phyloP scores from a whole-genome alignment of 2,329 filamentous ascomycete genomes.

The Cladosporium velox region DNA sequence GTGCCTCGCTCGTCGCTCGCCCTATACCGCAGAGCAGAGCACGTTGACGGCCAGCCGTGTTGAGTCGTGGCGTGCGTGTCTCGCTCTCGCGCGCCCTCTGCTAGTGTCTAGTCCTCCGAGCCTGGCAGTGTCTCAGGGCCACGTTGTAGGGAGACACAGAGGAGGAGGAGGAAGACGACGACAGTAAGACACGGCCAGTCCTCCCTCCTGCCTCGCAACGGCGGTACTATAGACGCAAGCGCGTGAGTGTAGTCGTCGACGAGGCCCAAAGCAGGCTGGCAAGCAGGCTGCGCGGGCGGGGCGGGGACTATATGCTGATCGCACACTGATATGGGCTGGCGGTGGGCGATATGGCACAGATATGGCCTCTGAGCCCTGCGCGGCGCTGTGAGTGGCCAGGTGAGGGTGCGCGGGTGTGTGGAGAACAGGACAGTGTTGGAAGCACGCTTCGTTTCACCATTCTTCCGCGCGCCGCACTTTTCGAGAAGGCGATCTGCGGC shows the following conservation, averaged over 20 bases:
- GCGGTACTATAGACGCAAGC: constrained; percentile 18
- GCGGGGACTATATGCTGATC: constrained; percentile 19
- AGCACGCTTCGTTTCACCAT: constrained; percentile 9
- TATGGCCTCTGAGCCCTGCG: not conserved
- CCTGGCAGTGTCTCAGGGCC: constrained; percentile 4
- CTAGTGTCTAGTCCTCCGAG: not conserved
- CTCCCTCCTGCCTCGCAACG: constrained; percentile 19
- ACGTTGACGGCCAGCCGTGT: not conserved
- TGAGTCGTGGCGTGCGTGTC: constrained; percentile 9
- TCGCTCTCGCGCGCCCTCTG: not conserved
- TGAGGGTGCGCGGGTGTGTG: not conserved
- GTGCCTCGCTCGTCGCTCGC: not conserved
- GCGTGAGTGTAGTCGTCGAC: constrained; percentile 1
- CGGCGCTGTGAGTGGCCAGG: not conserved
- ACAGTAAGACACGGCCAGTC: constrained; percentile 14
- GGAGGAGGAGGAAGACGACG: not conserved
- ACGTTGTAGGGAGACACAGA: constrained; percentile 12
- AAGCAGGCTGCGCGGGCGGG: not conserved
- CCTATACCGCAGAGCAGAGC: constrained; percentile 8
- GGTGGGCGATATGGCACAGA: constrained; percentile 12
- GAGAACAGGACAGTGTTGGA: not conserved
- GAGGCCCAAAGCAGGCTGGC: constrained; percentile 9
- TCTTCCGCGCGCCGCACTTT: not conserved
- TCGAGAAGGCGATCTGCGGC: constrained; percentile 20
- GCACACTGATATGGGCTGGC: constrained; percentile 1